Base-by-base conservation (phyloP, 164 flowering plant species). In the Sedum album region DNA sequence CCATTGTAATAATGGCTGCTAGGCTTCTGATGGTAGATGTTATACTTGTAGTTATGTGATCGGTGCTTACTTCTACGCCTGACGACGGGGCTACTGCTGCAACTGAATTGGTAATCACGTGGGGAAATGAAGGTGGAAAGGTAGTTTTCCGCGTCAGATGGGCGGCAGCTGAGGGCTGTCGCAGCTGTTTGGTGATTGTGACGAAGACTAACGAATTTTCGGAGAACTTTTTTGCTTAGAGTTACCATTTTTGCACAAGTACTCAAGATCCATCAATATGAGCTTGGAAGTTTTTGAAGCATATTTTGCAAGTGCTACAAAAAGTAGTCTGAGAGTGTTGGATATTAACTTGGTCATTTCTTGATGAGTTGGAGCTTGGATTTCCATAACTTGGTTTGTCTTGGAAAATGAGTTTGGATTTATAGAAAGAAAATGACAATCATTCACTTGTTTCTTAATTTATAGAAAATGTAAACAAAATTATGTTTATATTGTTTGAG, bases 61-160 rank as follows among this genome's bases (percentile, higher is more conserved):
- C 73, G 30, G 70, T 69, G 31, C 46, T 55, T 60, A 25, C 60
- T 60, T 41, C 70, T 69, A 74, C 81, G 83, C 48, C 71, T 57
- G 69, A 66, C 38, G 28, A 81, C 82, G 5, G 96, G 96, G 77
- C 80, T 87, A 81, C 83, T 87, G 76, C 88, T 87, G 82, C 98
- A 90, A 76, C 95, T 88, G 81, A 90, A 93, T 72, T 93, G 96
- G 74, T 93, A 93, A 14, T 90, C 91, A 2, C 80, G 76, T 14
- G 89, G 89, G 0, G 82, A 66, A n/a, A 81, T 41, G 79, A 77
- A 81, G 68, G 85, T 75, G 60, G 66, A 76, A 49, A 69, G 74
- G 38, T 72, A 74, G 72, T 78, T 82, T 60, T 75, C 51, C 70
- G 88, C 72, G 66, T 74, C 48, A 13, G 31, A 57, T 70, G 91